Conservation (phyloP, 129 eudicot genomes). For the Artemisia tridentata region DNA sequence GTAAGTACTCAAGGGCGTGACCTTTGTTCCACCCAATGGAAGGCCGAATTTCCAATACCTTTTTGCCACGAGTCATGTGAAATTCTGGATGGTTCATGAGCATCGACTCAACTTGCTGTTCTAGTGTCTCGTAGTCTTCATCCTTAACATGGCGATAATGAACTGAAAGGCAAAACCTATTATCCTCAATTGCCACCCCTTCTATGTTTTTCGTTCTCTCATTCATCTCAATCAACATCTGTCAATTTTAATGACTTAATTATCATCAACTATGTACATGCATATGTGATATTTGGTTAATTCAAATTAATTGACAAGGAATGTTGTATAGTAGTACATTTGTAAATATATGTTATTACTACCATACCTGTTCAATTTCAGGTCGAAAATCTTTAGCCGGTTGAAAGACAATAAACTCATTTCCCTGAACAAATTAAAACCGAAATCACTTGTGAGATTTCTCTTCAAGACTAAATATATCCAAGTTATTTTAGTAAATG, state of each 20-base stretch:
- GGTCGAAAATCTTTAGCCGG: constrained; percentile 79
- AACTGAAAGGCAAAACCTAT: constrained; percentile 76
- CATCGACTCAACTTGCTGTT: constrained; percentile 40
- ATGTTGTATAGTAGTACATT: background rate
- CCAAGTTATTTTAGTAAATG: background rate
- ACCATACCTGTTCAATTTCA: constrained; percentile 48
- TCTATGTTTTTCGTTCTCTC: constrained; percentile 35
- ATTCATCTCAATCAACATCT: constrained; percentile 62
- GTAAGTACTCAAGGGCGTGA: constrained; percentile 59
- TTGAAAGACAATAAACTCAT: constrained; percentile 57
- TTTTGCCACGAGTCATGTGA: constrained; percentile 67
- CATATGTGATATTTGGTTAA: no score
- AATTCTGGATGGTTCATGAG: constrained; percentile 35
- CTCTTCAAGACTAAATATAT: background rate
- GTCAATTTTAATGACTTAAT: constrained; percentile 6
- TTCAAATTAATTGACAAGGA: no score
- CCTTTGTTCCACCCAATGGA: constrained; percentile 90
- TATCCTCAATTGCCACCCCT: constrained; percentile 70
- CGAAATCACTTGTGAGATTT: background rate
- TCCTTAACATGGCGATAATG: constrained; percentile 61
- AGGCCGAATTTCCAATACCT: constrained; percentile 72
- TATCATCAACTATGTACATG: no score
- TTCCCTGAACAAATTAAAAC: constrained; percentile 41
- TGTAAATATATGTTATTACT: background rate
- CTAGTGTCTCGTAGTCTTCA: constrained; percentile 49